Evolutionary conservation across 768 basidiomycete genomes (phyloP), one percentile per base, ranked within the genome.

Genomic region (Lentinula guzmanii): DNA sequence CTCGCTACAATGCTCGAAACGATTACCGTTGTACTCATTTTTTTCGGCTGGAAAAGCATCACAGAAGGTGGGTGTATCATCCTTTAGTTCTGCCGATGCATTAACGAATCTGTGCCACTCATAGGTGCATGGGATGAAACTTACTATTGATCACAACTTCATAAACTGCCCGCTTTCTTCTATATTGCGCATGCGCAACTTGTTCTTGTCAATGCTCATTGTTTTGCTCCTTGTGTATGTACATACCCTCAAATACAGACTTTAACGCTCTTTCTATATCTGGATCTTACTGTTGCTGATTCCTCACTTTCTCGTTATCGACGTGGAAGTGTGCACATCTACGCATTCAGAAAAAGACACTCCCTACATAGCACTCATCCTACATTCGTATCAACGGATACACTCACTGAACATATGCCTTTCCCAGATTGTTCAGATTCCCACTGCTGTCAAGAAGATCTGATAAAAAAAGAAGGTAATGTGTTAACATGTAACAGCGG

Each of bases 1-100:
- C 71, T 97, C 21, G 89, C 91, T 1, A 95, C 95, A 0, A 56
- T 95, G 5, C 77, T 96, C 48, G 92, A 96, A 69, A 91, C 91
- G 0, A 85, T 82, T 0, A 74, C 89, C 0, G 84, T 96, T 1
- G 81, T 76, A 6, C 74, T 83, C 2, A 63, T 96, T n/a, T 94
- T 84, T 70, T 69, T 86, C 10, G 93, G 84, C 16, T 96, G 95
- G 95, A 79, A 79, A 71, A 86, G 86, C 69, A 92, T 95, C 62
- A 95, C 93, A n/a, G 93, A 95, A 85, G 91, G 91, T 87, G 62
- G 56, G 82, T 24, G 2, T 24, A 31, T 41, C 4, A 5, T 18
- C 13, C 39, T 37, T 39, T 8, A n/a, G 4, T 6, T 54, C 53
- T 24, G 53, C 37, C 4, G 6, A 6, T 10, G 34, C n/a, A 9